phyloP scores from a whole-genome alignment of 2,329 filamentous ascomycete species.

The Hirsutella thompsonii region DNA sequence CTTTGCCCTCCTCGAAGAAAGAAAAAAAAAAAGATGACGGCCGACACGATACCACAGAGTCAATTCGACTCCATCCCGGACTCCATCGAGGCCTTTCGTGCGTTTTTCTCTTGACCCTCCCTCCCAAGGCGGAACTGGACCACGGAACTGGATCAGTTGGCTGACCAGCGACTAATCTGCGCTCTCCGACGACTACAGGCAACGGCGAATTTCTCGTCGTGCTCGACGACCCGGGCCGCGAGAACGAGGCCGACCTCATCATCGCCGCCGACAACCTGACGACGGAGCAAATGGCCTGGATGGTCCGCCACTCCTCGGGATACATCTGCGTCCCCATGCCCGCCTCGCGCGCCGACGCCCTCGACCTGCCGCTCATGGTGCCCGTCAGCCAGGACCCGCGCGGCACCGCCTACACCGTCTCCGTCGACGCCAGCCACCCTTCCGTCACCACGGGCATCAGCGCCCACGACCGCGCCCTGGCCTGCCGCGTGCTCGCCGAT shows the following conservation, averaged over 20 bases:
- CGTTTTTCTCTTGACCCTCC: slow-evolving; percentile 12
- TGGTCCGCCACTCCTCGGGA: slow-evolving; percentile 83
- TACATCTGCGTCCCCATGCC: slow-evolving; percentile 82
- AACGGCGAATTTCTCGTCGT: slow-evolving; percentile 91
- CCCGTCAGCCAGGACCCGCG: slow-evolving; percentile 62
- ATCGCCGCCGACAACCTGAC: slow-evolving; percentile 81
- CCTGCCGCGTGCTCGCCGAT: slow-evolving; percentile 66
- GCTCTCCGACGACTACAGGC: slow-evolving; percentile 27
- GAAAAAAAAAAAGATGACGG: slow-evolving; percentile 27
- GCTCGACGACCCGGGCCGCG: slow-evolving; percentile 80
- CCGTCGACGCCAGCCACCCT: slow-evolving; percentile 65
- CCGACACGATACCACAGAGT: slow-evolving; percentile 33
- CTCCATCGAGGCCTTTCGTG: slow-evolving; percentile 51
- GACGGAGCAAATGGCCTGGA: slow-evolving; percentile 85
- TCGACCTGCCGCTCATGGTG: slow-evolving; percentile 87
- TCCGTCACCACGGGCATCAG: slow-evolving; percentile 80
- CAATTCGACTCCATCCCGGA: slow-evolving; percentile 55
- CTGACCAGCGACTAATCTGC: not conserved
- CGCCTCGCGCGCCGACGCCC: slow-evolving; percentile 51
- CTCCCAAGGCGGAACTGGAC: slow-evolving; percentile 2
- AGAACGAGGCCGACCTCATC: slow-evolving; percentile 97
- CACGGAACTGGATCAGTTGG: too few relatives aligned
- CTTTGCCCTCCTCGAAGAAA: not conserved
- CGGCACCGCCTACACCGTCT: slow-evolving; percentile 85
- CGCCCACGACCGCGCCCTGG: slow-evolving; percentile 74